Evolutionary conservation across 495 filamentous ascomycete genomes (phyloP), one percentile per base, ranked within the genome.

Genomic region (Usnea hakonensis): DNA sequence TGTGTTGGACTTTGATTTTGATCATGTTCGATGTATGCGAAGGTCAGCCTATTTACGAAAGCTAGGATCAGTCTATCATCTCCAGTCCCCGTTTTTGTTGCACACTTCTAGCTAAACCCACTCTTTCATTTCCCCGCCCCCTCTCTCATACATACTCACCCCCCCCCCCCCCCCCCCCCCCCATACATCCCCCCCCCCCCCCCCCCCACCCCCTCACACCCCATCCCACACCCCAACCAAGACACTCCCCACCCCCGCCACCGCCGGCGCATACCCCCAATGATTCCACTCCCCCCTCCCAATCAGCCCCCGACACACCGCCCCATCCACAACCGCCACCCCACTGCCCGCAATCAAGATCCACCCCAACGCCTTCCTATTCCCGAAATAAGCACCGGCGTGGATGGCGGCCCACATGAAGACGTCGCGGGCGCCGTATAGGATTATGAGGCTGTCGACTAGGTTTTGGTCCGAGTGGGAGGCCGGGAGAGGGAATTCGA

Each of bases 351-450:
- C 74, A 37, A 81, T 64, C 52, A 82, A 53, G 19, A 76, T 78
- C 74, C 72, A 76, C 6, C 79, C 80, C 30, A 78, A 62, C 1
- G 75, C 72, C 65, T 74, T 75, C 10, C 71, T 62, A 7, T 69
- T 73, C 5, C 79, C 80, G 36, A 66, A 75, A 30, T 68, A 74
- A 0, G 71, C 63, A 9, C 75, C 70, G 0, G 71, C 58, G 55
- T 75, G 75, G 48, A 83, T 72, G 9, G 78, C 75, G 3, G 78
- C 23, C 0, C 79, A 80, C 75, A 82, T 80, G 73, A 81, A 83
- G 44, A 83, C 71, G 63, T 85, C 79, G 4, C 79, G 72, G 5
- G 73, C 73, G 9, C 80, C 81, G 67, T 83, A 83, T 59, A 83
- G 64, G 26, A 73, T 68, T 69, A 79, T 73, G 16, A 83, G 60